These are phyloP conservation scores for Salix suchowensis DNA, from an alignment of 345 rosid species.

Conservation along the genomic window DNA sequence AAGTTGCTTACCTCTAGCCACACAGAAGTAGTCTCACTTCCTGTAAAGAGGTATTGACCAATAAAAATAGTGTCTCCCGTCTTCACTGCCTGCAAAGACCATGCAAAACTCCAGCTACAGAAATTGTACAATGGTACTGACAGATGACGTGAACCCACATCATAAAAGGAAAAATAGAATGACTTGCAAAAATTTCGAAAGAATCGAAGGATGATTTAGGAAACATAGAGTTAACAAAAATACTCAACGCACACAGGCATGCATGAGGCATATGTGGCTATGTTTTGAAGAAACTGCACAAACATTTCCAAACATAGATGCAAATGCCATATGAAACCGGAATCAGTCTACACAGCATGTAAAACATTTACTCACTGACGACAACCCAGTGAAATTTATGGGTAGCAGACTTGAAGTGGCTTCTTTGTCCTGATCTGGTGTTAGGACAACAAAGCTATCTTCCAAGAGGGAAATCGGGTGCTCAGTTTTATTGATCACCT, in stretches of 20 bases:
- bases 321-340: not conserved
- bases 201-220: not conserved
- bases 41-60: slow-evolving; percentile 69
- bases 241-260: no score
- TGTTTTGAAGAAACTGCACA: not conserved
- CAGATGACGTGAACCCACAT: not conserved
- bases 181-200: not conserved
- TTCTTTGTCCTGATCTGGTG: slow-evolving; percentile 56
- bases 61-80: slow-evolving; percentile 63
- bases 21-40: slow-evolving; percentile 66
- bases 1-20: slow-evolving; percentile 57
- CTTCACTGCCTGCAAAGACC: slow-evolving; percentile 57
- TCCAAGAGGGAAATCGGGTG: slow-evolving; percentile 48
- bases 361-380: slow-evolving; percentile 33
- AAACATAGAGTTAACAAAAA: no score
- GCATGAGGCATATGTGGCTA: not conserved
- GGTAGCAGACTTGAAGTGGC: slow-evolving; percentile 59
- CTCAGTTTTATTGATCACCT: slow-evolving; percentile 47
- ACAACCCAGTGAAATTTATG: slow-evolving; percentile 52
- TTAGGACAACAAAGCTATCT: slow-evolving; percentile 44
- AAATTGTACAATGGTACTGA: not conserved
- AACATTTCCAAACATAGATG: not conserved
- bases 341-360: not conserved
- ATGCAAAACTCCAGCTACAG: slow-evolving; percentile 9
- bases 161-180: not conserved